phyloP scores from a whole-genome alignment of 352 stramenopile genomes.

The Aphanomyces euteiches region DNA sequence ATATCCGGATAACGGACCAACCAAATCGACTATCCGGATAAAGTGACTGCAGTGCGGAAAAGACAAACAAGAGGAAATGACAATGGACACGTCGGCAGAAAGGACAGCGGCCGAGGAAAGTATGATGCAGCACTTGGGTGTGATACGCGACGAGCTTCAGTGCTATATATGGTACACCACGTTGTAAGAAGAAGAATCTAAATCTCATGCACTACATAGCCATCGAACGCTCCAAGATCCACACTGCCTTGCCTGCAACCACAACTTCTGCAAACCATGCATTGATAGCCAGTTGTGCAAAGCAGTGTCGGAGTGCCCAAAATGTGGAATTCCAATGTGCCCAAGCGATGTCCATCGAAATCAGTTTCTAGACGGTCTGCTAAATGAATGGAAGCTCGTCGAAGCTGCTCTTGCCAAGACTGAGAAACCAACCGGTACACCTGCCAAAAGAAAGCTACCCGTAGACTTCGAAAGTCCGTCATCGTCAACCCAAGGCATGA shows the following conservation, averaged over 20 bases:
- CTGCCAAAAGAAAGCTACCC: constrained; percentile 27
- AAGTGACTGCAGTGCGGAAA: not conserved
- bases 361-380: constrained; percentile 81
- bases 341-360: constrained; percentile 80
- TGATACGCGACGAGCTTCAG: constrained; percentile 76
- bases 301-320: constrained; percentile 58
- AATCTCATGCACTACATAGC: constrained; percentile 35
- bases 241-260: constrained; percentile 82
- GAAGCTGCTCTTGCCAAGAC: constrained; percentile 48
- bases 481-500: not conserved
- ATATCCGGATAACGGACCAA: not conserved
- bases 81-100: not conserved
- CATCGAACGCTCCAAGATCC: constrained; percentile 71
- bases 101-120: not conserved
- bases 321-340: constrained; percentile 64
- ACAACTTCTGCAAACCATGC: constrained; percentile 82
- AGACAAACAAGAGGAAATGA: too few relatives aligned
- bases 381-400: constrained; percentile 70
- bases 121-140: constrained; percentile 10
- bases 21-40: not conserved
- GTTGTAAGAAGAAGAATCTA: not conserved
- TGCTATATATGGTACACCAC: constrained; percentile 66
- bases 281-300: constrained; percentile 62
- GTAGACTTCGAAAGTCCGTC: constrained; percentile 27
- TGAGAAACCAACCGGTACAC: not conserved